These are phyloP conservation scores for Ophiocordyceps polyrhachis-furcata DNA, from an alignment of 2,329 filamentous ascomycete genomes.

Conservation along the genomic window DNA sequence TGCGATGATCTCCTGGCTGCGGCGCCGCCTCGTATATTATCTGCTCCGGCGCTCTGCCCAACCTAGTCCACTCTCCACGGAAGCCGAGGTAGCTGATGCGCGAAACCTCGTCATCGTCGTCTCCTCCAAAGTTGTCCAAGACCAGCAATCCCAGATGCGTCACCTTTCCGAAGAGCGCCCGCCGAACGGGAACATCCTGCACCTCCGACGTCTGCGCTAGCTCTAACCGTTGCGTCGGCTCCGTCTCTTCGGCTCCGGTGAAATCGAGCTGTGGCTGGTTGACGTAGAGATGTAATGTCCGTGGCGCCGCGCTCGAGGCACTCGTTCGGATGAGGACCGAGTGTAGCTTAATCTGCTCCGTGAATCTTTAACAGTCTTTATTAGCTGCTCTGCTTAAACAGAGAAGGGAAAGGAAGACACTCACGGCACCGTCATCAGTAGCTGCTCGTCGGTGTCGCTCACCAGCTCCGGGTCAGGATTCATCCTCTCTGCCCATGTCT, in stretches of 20 bases:
- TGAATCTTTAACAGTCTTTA: constrained; percentile 44
- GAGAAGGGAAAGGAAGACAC: constrained; percentile 14
- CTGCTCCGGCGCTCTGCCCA: constrained; percentile 52
- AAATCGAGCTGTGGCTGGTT: constrained; percentile 86
- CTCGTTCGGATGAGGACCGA: constrained; percentile 73
- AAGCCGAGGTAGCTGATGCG: constrained; percentile 73
- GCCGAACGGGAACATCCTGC: constrained; percentile 72
- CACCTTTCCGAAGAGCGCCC: constrained; percentile 79
- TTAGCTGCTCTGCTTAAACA: background rate
- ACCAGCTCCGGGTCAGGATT: constrained; percentile 52
- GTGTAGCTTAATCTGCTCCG: constrained; percentile 83
- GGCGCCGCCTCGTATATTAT: constrained; percentile 89
- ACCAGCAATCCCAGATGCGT: constrained; percentile 72
- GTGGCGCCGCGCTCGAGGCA: constrained; percentile 49
- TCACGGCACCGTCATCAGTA: constrained; percentile 83
- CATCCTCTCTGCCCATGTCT: constrained; percentile 77
- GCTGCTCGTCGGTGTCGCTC: constrained; percentile 79
- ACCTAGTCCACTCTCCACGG: constrained; percentile 80
- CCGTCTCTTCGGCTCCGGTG: constrained; percentile 46
- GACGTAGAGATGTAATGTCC: constrained; percentile 69
- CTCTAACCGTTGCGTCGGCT: constrained; percentile 57
- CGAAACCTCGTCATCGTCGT: constrained; percentile 68
- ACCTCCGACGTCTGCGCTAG: constrained; percentile 63
- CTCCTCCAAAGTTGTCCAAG: constrained; percentile 74
- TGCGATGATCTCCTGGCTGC: constrained; percentile 71